Base-by-base conservation (phyloP, 257 asterid genomes). In the Salvia miltiorrhiza region DNA sequence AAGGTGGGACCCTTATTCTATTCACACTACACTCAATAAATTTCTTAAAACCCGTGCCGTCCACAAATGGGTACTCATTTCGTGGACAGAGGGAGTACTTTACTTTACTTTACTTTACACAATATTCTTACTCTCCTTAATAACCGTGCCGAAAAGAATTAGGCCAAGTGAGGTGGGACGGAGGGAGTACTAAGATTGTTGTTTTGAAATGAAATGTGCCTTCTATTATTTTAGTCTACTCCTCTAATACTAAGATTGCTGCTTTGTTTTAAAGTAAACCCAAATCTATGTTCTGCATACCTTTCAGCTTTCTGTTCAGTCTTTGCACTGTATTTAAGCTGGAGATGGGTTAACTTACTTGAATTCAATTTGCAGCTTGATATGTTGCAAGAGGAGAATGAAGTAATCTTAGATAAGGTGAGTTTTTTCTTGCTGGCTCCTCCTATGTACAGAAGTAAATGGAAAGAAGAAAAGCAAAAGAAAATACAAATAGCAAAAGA, bases 381-480 rank as follows among this genome's bases (percentile, higher is more conserved):
- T 78, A 91, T 94, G 96, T 79, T 91, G 70, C 97, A 86, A 80
- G 99, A 94, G 77, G 99, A 94, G 80, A 91, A 94, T 77, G 97
- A 91, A 30, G 60, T 14, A 67, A 79, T 94, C 75, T 66, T 85
- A 72, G 97, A 94, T 64, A 94, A 94, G 98, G 99, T 94, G 81
- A 82, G 35, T 30, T 81, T 69, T 73, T 40, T 65, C 70, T 52
- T 61, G 20, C 59, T 70, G 48, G 49, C 23, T 20, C 45, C 47
- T 74, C 56, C 47, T 74, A 24, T 48, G 23, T 54, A 55, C 28
- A 21, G 45, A 58, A 53, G 65, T 58, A 57, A 52, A n/a, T 47
- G 53, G 41, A 32, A 30, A 32, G 16, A 50, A 65, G 12, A 24
- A n/a, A 33, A 56, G 9, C 45, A 28, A 24, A 57, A 26, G 14